Evolutionary conservation across 495 filamentous ascomycete species (phyloP), one percentile per base, ranked within the genome.

Genomic region (Delitschia confertaspora): DNA sequence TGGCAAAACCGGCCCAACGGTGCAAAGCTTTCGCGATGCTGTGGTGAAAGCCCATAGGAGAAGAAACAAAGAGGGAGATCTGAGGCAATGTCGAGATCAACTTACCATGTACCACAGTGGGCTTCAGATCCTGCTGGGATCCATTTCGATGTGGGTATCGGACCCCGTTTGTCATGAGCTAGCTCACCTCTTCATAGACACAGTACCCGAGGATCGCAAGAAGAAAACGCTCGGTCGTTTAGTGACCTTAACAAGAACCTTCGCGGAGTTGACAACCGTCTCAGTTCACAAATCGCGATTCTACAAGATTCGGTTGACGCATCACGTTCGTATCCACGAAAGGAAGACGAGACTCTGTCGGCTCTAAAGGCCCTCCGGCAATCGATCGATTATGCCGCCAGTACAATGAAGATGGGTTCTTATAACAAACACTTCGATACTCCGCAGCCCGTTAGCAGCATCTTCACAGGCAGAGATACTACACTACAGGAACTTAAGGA

Each of bases 371-470:
- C n/a, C n/a, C n/a, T n/a, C n/a, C n/a, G n/a, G n/a, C n/a, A n/a
- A n/a, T 44, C 46, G n/a, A 19, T 50, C 20, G 13, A 30, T 27
- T 29, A 26, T 22, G 24, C 48, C 20, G 47, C 22, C 16, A 30
- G 31, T n/a, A 22, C 33, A 9, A 17, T 50, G 11, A 26, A 13
- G 38, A 11, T 25, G 22, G 25, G 24, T 14, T 45, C 16, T 25
- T 17, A 2, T 25, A 61, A 63, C 45, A 51, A 49, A 30, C 49
- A 56, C 38, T 63, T 65, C 36, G 42, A 55, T 32, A 60, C 50
- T 10, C 62, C 62, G 31, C 53, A 65, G 32, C 49, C 47, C 11
- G 56, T 63, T 27, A 54, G 52, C 46, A 59, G 54, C 31, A 42
- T 59, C 20, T 65, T 57, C 39, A 65, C 57, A 5, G 62, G 60